Evolutionary conservation across 208 protist species (phyloP), one percentile per base, ranked within the genome.

Genomic region (Lotmaria passim): DNA sequence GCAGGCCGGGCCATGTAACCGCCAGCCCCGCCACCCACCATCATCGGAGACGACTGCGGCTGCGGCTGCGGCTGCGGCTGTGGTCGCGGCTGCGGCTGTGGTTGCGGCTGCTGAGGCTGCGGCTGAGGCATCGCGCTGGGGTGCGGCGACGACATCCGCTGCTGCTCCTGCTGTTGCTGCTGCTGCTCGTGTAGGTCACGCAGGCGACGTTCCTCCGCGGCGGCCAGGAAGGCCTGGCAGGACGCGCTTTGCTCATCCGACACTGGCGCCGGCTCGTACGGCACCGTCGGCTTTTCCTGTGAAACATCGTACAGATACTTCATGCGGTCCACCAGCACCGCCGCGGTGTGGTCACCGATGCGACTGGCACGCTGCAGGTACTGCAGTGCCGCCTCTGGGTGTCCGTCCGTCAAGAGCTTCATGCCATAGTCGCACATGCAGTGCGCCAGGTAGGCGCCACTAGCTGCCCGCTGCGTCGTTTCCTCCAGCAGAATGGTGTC

Each of bases 401-500:
- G 64, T 0, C 87, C 87, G 24, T 81, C 80, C 21, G 65, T 58
- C 17, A 90, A 48, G 38, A 96, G 61, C 38, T 69, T 55, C 52
- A 79, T 69, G 23, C 82, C 90, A 57, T 87, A 83, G 41, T 80
- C 64, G 50, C 74, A 79, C 50, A 95, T 81, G 60, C 76, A 85
- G 31, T 88, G 71, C 19, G 86, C 81, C 63, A 92, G 72, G 65
- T 75, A 86, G 11, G 39, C 48, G 33, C 78, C 72, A 36, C 67
- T 80, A 19, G 81, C 76, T 15, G 71, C 64, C 0, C 78, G 75
- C 43, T 83, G 78, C 44, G 85, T 85, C 2, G 81, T 81, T 50
- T 93, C 79, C 71, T 95, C 90, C 24, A 93, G 76, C 59, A 92
- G 47, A 33, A 85, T 75, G 17, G 81, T 82, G 24, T 91, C 71